Percentiles rank a stretch among this genome's conserved stretches.
Conservation (phyloP, 331 rosid genomes). For the Malus hybrid region DNA sequence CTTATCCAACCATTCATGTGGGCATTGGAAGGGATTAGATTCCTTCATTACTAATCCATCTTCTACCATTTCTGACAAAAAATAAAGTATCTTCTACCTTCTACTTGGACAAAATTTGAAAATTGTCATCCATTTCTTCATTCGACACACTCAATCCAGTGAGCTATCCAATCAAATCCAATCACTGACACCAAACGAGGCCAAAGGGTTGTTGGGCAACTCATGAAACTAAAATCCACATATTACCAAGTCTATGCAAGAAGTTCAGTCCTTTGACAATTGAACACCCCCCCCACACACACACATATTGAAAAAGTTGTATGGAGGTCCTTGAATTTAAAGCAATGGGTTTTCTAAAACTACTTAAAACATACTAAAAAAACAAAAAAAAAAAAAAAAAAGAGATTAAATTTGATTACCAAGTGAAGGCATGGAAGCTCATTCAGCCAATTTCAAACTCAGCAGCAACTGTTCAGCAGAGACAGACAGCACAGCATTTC, state of each 20-base stretch:
- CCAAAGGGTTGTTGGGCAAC: background rate
- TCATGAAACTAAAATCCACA: background rate
- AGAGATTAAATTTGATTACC: constrained; percentile 31
- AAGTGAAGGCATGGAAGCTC: constrained; percentile 87
- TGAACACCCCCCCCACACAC: background rate
- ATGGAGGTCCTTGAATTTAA: background rate
- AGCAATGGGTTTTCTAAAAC: background rate
- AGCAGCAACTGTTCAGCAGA: constrained; percentile 5
- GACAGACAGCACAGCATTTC: background rate
- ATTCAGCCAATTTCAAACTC: constrained; percentile 50
- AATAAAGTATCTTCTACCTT: background rate
- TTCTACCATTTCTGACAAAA: background rate
- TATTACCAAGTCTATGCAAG: background rate
- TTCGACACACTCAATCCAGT: background rate
- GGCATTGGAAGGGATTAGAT: background rate
- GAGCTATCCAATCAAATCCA: background rate
- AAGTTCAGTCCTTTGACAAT: background rate
- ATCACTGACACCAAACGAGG: background rate
- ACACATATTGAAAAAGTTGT: background rate
- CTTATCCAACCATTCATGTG: background rate
- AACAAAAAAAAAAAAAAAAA: too few species aligned
- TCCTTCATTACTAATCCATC: background rate
- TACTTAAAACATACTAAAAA: background rate
- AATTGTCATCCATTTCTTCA: background rate
- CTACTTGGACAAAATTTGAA: background rate